Evolutionary conservation across 2,329 filamentous ascomycete genomes (phyloP).

Genomic region (Zopfia rhizophila): DNA sequence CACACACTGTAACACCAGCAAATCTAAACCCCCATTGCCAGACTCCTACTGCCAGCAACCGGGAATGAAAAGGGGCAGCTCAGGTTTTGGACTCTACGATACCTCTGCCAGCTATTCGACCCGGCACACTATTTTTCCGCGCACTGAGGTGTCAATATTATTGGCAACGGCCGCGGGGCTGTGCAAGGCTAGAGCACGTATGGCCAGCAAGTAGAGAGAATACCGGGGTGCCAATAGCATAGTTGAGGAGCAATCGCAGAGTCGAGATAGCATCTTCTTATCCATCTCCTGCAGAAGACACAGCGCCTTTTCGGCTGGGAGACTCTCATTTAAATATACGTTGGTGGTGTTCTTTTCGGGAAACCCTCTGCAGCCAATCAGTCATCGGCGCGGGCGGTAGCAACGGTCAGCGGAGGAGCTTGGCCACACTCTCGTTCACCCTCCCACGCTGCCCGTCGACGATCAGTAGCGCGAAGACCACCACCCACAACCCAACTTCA

Average conservation of each 20-base stretch:
- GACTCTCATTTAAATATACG: too few species aligned
- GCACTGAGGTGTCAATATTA: too few species aligned
- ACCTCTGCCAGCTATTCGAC: background rate
- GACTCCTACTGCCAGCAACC: background rate
- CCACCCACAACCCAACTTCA: constrained; percentile 10
- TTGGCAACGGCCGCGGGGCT: too few species aligned
- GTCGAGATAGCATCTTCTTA: too few species aligned
- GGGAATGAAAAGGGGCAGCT: constrained; percentile 7
- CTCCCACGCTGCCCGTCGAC: constrained; percentile 8
- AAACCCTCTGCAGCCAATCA: constrained; percentile 11
- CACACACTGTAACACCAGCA: constrained; percentile 26
- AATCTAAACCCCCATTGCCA: too few species aligned
- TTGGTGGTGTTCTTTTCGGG: constrained; percentile 16
- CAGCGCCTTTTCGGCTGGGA: too few species aligned
- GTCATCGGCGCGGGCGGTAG: constrained; percentile 1
- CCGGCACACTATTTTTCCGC: background rate
- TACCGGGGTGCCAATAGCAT: too few species aligned
- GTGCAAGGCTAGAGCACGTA: too few species aligned
- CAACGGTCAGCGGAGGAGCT: constrained; percentile 14
- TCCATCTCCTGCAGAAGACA: too few species aligned
- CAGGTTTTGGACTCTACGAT: constrained; percentile 2
- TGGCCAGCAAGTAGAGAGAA: too few species aligned
- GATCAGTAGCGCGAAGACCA: constrained; percentile 15
- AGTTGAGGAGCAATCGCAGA: too few species aligned
- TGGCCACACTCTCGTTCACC: constrained; percentile 12